phyloP scores from a whole-genome alignment of 495 filamentous ascomycete species.

The Peziza echinospora region DNA sequence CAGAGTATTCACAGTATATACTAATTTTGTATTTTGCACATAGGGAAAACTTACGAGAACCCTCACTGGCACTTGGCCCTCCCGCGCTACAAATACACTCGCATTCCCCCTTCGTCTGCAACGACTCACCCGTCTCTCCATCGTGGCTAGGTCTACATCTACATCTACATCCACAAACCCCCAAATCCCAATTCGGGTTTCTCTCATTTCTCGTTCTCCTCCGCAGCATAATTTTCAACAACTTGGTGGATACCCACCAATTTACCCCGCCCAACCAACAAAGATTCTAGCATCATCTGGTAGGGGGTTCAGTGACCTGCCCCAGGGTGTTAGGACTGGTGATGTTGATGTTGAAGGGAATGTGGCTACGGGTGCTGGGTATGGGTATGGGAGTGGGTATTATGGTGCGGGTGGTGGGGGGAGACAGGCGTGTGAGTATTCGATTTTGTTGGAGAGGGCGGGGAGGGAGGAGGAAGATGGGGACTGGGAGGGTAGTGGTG shows the following conservation, averaged over 20 bases:
- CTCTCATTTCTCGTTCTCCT: conserved; percentile 20
- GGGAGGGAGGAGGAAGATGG: too few relatives aligned
- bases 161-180: conserved; percentile 14
- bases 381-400: conserved; percentile 52
- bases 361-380: not conserved
- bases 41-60: conserved; percentile 10
- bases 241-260: conserved; percentile 20
- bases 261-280: conserved; percentile 2
- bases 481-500: not conserved
- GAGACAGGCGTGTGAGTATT: too few relatives aligned
- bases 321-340: conserved; percentile 42
- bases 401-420: conserved; percentile 42
- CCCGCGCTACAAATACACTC: conserved; percentile 6
- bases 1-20: conserved; percentile 30
- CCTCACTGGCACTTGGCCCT: conserved; percentile 10
- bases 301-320: conserved; percentile 47
- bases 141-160: conserved; percentile 11
- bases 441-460: conserved; percentile 60
- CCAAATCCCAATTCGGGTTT: conserved; percentile 9
- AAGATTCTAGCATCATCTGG: conserved; percentile 18
- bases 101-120: not conserved
- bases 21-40: conserved; percentile 27
- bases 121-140: not conserved
- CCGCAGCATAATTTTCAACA: conserved; percentile 35
- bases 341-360: conserved; percentile 49